These are phyloP conservation scores for Eucalyptus pumila DNA, from an alignment of 345 rosid species.

Conservation along the genomic window DNA sequence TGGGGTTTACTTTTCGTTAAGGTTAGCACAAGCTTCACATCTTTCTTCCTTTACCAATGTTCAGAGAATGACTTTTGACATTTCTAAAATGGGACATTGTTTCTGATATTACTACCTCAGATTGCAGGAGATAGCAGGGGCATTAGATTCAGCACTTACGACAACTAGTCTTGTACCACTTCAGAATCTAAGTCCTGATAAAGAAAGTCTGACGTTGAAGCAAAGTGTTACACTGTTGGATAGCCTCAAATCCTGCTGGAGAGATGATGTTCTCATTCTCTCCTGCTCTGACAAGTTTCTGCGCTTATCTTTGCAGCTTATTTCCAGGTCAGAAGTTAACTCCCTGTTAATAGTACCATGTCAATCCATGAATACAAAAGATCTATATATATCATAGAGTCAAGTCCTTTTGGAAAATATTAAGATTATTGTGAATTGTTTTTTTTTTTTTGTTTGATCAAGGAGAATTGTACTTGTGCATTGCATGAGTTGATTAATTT, in stretches of 20 bases:
- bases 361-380: neutral
- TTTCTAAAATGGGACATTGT: neutral
- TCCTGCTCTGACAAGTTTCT: slow-evolving; percentile 95
- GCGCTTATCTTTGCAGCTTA: slow-evolving; percentile 90
- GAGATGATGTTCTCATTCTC: slow-evolving; percentile 79
- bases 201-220: slow-evolving; percentile 37
- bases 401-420: neutral
- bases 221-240: slow-evolving; percentile 78
- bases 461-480: neutral
- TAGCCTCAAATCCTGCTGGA: slow-evolving; percentile 89
- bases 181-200: slow-evolving; percentile 36
- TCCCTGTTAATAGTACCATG: neutral
- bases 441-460: neutral
- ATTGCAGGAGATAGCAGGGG: slow-evolving; percentile 98
- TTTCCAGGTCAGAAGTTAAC: slow-evolving; percentile 49
- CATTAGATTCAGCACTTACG: slow-evolving; percentile 68
- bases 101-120: slow-evolving; percentile 25
- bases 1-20: slow-evolving; percentile 88
- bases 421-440: neutral
- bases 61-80: neutral
- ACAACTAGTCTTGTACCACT: slow-evolving; percentile 52
- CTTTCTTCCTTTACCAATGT: neutral
- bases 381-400: neutral
- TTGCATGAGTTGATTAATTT: neutral
- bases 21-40: slow-evolving; percentile 17